Conservation (phyloP, 2,329 filamentous ascomycete species). For the Aspergillus sp. region DNA sequence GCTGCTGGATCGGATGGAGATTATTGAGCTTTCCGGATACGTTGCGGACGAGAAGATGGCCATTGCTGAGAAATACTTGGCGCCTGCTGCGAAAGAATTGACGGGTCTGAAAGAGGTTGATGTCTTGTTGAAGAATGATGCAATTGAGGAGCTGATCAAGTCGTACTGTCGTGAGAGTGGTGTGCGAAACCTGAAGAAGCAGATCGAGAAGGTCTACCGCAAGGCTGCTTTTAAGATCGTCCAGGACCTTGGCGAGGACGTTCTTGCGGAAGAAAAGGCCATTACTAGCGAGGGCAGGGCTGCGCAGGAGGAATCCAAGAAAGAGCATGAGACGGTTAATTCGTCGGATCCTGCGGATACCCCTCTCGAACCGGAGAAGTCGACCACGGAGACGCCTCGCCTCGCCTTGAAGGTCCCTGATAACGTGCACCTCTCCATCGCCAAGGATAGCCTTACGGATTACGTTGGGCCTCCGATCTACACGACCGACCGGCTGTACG, state of each 20-base stretch:
- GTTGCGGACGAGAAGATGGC: constrained; percentile 98
- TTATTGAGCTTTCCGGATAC: constrained; percentile 92
- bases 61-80: constrained; percentile 87
- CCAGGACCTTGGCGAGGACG: constrained; percentile 81
- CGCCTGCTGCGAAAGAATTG: constrained; percentile 86
- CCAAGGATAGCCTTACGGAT: constrained; percentile 85
- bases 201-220: constrained; percentile 97
- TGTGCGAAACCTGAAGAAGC: constrained; percentile 96
- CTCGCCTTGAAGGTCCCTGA: constrained; percentile 77
- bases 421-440: constrained; percentile 74
- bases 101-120: constrained; percentile 85
- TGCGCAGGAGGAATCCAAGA: constrained; percentile 53
- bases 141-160: constrained; percentile 95
- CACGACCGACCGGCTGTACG: constrained; percentile 90
- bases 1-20: constrained; percentile 91
- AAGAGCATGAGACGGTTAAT: constrained; percentile 50
- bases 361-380: constrained; percentile 36
- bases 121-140: constrained; percentile 75
- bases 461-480: constrained; percentile 95
- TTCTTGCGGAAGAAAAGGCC: constrained; percentile 68
- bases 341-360: constrained; percentile 47
- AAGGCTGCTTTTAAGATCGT: constrained; percentile 97
- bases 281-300: constrained; percentile 79
- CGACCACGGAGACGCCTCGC: constrained; percentile 53
- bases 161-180: constrained; percentile 96